phyloP scores from a whole-genome alignment of 1,284 basidiomycete genomes.

The Stereum hirsutum region DNA sequence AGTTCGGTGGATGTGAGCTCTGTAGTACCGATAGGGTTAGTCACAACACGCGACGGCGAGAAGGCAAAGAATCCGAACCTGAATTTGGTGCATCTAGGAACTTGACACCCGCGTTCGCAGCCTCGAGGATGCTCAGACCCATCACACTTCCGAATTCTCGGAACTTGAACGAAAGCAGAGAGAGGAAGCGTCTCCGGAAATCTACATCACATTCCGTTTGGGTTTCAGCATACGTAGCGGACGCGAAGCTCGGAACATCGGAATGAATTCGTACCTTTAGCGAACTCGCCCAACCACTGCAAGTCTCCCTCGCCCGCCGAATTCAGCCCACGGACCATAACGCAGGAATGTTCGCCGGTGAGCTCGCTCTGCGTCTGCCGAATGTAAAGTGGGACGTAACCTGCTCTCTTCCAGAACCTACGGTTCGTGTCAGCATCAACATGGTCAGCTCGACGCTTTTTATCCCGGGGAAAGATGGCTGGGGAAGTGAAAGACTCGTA shows the following conservation, averaged over 20 bases:
- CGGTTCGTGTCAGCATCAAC: not conserved
- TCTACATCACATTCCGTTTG: constrained; percentile 36
- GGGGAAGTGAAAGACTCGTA: constrained; percentile 20
- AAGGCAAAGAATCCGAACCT: constrained; percentile 23
- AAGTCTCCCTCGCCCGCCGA: constrained; percentile 52
- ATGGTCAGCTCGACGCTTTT: not conserved
- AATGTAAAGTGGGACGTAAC: constrained; percentile 88
- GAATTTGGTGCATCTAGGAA: constrained; percentile 34
- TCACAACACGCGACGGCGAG: no score
- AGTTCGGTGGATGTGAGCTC: constrained; percentile 65
- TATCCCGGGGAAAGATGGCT: no score
- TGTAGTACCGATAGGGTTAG: constrained; percentile 15
- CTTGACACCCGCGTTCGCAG: constrained; percentile 63
- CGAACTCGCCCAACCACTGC: constrained; percentile 87
- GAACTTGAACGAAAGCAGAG: constrained; percentile 90
- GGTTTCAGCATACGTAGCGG: not conserved
- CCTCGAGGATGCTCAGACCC: constrained; percentile 85
- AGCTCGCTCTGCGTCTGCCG: constrained; percentile 92
- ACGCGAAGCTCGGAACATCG: not conserved
- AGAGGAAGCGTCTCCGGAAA: constrained; percentile 87
- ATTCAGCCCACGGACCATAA: constrained; percentile 83
- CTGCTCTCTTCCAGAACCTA: constrained; percentile 94
- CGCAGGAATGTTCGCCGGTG: constrained; percentile 94
- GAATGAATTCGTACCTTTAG: constrained; percentile 53
- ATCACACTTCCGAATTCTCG: constrained; percentile 86